A percentile compares a stretch with the other conserved stretches of the same genome.
Evolutionary conservation across 2,329 filamentous ascomycete genomes (phyloP).

Genomic region (Chaetomium olivaceum): DNA sequence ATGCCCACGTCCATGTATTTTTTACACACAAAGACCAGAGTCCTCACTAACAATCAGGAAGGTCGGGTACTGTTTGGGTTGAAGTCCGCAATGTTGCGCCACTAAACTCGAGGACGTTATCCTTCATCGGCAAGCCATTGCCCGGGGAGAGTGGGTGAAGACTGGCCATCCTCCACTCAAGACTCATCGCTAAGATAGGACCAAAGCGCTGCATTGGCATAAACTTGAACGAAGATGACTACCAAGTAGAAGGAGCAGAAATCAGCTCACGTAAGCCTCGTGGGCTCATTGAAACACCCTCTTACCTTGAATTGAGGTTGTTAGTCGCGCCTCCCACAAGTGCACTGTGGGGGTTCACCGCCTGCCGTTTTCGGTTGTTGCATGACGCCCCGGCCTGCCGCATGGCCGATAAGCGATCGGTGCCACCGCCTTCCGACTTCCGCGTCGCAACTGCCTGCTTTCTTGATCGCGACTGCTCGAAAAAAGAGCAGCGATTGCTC

Average conservation of each 20-base stretch:
- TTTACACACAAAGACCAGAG: not conserved
- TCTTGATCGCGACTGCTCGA: not conserved
- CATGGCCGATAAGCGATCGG: constrained; percentile 21
- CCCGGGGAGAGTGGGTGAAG: not conserved
- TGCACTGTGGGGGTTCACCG: constrained; percentile 21
- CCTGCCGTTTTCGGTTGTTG: constrained; percentile 23
- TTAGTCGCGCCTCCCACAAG: not conserved
- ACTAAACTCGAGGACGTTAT: not conserved
- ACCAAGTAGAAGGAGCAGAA: not conserved
- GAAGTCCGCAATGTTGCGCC: not conserved
- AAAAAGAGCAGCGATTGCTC: constrained; percentile 13
- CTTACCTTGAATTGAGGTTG: not conserved
- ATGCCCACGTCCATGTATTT: not conserved
- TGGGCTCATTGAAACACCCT: not conserved
- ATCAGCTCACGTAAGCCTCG: not conserved
- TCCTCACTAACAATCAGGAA: not conserved
- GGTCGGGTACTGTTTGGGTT: not conserved
- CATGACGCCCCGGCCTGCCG: not conserved
- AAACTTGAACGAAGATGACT: not conserved
- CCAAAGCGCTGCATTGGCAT: not conserved
- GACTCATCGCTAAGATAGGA: not conserved
- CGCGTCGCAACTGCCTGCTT: not conserved
- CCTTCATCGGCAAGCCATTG: not conserved
- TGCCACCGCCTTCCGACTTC: constrained; percentile 15
- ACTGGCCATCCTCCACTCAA: not conserved